Percentiles rank a stretch among this genome's conserved stretches.
These are phyloP conservation scores for Erigeron canadensis DNA, from an alignment of 129 eudicot genomes.

Conservation along the genomic window DNA sequence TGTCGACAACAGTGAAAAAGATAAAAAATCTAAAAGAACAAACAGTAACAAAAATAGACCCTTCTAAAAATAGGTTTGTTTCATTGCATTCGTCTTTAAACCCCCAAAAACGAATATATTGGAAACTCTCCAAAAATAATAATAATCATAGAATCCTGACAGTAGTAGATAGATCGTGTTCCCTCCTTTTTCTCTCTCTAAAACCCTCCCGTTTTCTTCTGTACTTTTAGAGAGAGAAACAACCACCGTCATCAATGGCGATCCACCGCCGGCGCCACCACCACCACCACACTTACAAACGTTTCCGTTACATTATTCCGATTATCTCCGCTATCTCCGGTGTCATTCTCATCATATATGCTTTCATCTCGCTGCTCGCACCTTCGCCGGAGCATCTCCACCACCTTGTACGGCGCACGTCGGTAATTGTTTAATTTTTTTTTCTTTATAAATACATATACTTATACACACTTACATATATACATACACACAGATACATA, in stretches of 20 bases:
- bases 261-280: slow-evolving; percentile 59
- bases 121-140: slow-evolving; percentile 16
- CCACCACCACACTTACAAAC: slow-evolving; percentile 27
- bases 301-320: slow-evolving; percentile 44
- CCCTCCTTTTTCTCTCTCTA: slow-evolving; percentile 48
- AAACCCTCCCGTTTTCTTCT: neutral
- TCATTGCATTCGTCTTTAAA: slow-evolving; percentile 30
- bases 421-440: slow-evolving; percentile 23
- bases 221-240: slow-evolving; percentile 21
- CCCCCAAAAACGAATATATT: slow-evolving; percentile 25
- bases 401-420: slow-evolving; percentile 20
- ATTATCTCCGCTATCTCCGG: slow-evolving; percentile 48
- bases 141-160: slow-evolving; percentile 22
- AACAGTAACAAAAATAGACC: neutral
- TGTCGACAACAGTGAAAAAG: neutral
- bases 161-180: slow-evolving; percentile 41
- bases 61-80: slow-evolving; percentile 32
- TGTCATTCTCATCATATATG: slow-evolving; percentile 51
- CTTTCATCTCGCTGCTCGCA: slow-evolving; percentile 56
- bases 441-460: neutral
- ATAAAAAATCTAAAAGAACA: too few species aligned
- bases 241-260: slow-evolving; percentile 34
- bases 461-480: neutral
- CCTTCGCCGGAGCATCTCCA: slow-evolving; percentile 65
- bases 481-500: too few species aligned